Base-by-base conservation (phyloP, 352 stramenopile genomes). In the Hyaloperonospora brassicae region DNA sequence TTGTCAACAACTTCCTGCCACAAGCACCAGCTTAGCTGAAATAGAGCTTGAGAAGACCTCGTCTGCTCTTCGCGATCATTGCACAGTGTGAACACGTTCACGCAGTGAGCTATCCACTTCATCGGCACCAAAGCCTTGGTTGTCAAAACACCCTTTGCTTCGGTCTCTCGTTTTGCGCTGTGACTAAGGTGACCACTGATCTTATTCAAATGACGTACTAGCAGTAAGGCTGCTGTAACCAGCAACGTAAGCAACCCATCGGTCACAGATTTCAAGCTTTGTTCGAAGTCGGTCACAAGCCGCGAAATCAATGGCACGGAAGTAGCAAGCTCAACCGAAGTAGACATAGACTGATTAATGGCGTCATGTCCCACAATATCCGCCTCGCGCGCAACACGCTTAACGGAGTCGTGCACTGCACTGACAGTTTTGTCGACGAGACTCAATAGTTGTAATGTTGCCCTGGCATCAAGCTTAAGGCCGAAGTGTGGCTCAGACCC, bases 21-120 rank as follows among this genome's bases (percentile, higher is more conserved):
- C 31, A 89, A 46, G 42, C 71, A 73, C 73, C 73, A 86, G 50
- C 76, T 84, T n/a, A 86, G 61, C 47, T 82, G 70, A 47, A 84
- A 84, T 12, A 89, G 55, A 38, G 61, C 25, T 54, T 57, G 46
- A 9, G 49, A 59, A 31, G 41, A 39, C 30, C n/a, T 61, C 17
- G 48, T 50, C n/a, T 24, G 23, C n/a, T 52, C 7, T 36, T 24
- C 24, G 2, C 51, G 63, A 9, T 54, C 35, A 24, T 86, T 66
- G 21, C 72, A 84, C 7, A 69, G 43, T 42, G 62, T 64, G 46
- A 86, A 79, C 5, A 53, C 65, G 25, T 66, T 61, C 61, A 84
- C 76, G 25, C 73, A 76, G 47, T 86, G 78, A 10, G 71, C 64
- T 22, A 82, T 67, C 12, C 80, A 47, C 50, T 86, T 85, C 11